Percentiles rank a stretch among this genome's conserved stretches.
phyloP scores from a whole-genome alignment of 495 filamentous ascomycete species.

The Penicillium egyptiacum region DNA sequence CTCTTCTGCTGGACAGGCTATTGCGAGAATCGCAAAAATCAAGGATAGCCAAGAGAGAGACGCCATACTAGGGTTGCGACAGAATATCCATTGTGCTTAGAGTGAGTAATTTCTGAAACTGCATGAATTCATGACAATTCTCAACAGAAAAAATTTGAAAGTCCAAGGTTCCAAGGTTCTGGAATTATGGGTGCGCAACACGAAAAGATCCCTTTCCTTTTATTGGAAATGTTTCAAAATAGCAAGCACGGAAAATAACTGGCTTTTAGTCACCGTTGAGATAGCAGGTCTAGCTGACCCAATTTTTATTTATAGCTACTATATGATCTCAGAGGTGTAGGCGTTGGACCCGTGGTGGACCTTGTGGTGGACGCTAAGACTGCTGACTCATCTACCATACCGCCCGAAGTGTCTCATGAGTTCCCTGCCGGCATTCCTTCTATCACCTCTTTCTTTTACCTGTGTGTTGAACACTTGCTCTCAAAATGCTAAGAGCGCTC shows the following conservation, averaged over 20 bases:
- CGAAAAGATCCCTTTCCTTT: constrained; percentile 3
- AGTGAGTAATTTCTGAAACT: too few relatives aligned
- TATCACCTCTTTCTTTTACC: constrained; percentile 4
- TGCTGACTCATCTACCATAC: constrained; percentile 5
- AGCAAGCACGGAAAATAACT: background rate
- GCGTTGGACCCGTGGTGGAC: background rate
- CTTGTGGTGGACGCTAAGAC: constrained; percentile 1
- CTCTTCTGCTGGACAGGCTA: too few relatives aligned
- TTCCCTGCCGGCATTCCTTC: constrained; percentile 5
- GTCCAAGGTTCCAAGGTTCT: too few relatives aligned
- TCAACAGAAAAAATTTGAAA: too few relatives aligned
- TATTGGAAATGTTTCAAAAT: constrained; percentile 2
- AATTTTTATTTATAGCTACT: constrained; percentile 4
- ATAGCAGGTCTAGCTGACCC: constrained; percentile 2
- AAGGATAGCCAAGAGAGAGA: too few relatives aligned
- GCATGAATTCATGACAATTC: too few relatives aligned
- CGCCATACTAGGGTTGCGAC: too few relatives aligned
- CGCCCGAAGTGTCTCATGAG: constrained; percentile 3
- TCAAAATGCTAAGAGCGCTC: constrained; percentile 7
- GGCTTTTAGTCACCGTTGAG: background rate
- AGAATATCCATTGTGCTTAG: too few relatives aligned
- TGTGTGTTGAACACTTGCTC: constrained; percentile 6
- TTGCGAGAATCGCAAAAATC: too few relatives aligned
- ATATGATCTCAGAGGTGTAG: background rate
- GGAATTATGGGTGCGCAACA: too few relatives aligned